A percentile compares a stretch with the other conserved stretches of the same genome.
Evolutionary conservation across 1,139 yeast genomes (phyloP).

Genomic region (Wickerhamiella infanticola): DNA sequence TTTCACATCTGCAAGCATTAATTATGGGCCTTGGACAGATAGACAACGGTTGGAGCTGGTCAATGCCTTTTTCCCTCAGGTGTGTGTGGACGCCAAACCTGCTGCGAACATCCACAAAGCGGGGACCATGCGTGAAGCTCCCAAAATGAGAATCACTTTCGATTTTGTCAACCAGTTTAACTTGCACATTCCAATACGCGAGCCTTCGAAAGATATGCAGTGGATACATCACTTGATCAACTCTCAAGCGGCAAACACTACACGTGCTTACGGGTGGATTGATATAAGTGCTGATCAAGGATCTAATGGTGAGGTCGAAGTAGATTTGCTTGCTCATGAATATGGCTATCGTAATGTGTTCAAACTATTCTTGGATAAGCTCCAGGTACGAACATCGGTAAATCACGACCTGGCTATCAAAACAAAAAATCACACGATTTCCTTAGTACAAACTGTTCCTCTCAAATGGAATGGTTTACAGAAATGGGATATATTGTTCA

Average conservation of each 20-base stretch:
- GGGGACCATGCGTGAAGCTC: constrained; percentile 31
- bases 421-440: constrained; percentile 43
- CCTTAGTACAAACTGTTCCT: constrained; percentile 52
- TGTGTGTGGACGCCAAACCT: constrained; percentile 37
- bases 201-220: constrained; percentile 49
- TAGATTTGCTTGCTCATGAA: constrained; percentile 38
- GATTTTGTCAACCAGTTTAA: constrained; percentile 46
- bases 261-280: constrained; percentile 79
- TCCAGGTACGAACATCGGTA: constrained; percentile 68
- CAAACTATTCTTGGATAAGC: constrained; percentile 33
- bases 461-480: constrained; percentile 69
- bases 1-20: constrained; percentile 47
- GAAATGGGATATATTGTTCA: constrained; percentile 46
- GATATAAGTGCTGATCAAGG: constrained; percentile 49
- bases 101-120: constrained; percentile 30
- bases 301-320: constrained; percentile 34
- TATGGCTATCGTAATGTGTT: constrained; percentile 47
- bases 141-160: constrained; percentile 40
- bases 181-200: constrained; percentile 72
- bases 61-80: constrained; percentile 48
- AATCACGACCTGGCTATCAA: constrained; percentile 68
- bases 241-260: constrained; percentile 6
- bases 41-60: constrained; percentile 60
- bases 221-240: constrained; percentile 3
- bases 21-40: constrained; percentile 95